Percentiles rank a stretch among this genome's conserved stretches.
phyloP scores from a whole-genome alignment of 2,329 filamentous ascomycete species.

The Lachnellula hyalina region DNA sequence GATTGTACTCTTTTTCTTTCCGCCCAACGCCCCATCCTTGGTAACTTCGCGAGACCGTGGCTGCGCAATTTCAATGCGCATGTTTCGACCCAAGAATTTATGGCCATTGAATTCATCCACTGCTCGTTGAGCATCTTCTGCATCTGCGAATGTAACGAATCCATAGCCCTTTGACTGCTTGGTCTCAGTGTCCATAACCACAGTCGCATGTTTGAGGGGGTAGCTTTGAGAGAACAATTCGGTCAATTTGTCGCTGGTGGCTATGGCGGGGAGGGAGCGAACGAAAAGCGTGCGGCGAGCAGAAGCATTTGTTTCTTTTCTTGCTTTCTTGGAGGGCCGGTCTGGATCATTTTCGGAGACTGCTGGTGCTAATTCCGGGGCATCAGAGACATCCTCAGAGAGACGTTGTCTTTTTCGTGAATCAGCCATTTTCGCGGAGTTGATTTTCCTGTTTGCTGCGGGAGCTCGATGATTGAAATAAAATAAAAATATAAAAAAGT shows the following conservation, averaged over 20 bases:
- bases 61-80: conserved; percentile 84
- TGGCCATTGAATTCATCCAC: conserved; percentile 76
- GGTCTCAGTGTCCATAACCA: conserved; percentile 78
- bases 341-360: conserved; percentile 16
- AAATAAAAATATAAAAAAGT: conserved; percentile 1
- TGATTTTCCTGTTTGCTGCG: neutral
- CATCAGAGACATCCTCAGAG: conserved; percentile 19
- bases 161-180: conserved; percentile 89
- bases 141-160: conserved; percentile 94
- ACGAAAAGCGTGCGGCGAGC: conserved; percentile 74
- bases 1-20: conserved; percentile 30
- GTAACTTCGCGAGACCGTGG: conserved; percentile 67
- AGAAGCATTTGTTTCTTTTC: conserved; percentile 47
- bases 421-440: conserved; percentile 11
- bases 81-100: conserved; percentile 70
- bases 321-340: conserved; percentile 48
- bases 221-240: conserved; percentile 91
- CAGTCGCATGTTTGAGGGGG: conserved; percentile 92
- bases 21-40: conserved; percentile 38
- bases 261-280: conserved; percentile 71
- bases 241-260: conserved; percentile 77
- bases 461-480: neutral
- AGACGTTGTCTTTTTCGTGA: conserved; percentile 26
- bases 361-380: conserved; percentile 1
- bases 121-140: conserved; percentile 81